Percentiles rank a stretch among this genome's conserved stretches.
phyloP scores from a whole-genome alignment of 306 rosid genomes.

The Boehmeria nivea region DNA sequence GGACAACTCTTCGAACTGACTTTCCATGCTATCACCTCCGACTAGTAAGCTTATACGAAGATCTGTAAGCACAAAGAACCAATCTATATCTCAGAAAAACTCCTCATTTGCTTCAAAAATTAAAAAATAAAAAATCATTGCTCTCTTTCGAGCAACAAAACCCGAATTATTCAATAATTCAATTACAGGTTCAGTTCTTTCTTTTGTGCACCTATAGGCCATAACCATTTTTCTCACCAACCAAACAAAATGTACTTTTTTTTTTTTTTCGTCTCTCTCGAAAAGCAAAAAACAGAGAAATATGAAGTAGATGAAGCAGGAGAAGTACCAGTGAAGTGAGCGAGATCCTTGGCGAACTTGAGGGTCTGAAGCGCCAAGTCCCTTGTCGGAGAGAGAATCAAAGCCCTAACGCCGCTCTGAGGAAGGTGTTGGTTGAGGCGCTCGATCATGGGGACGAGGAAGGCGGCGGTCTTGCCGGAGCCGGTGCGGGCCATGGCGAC shows the following conservation, averaged over 20 bases:
- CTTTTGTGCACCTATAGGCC: background rate
- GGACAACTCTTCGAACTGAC: constrained; percentile 78
- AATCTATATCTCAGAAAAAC: background rate
- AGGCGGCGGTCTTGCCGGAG: constrained; percentile 95
- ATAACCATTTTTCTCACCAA: background rate
- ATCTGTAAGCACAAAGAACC: constrained; percentile 33
- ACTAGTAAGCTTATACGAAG: constrained; percentile 81
- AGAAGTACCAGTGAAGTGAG: constrained; percentile 55
- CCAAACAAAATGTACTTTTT: background rate
- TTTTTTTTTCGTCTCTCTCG: too few species aligned
- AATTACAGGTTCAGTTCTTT: too few species aligned
- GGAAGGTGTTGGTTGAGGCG: constrained; percentile 71
- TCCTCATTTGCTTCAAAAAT: too few species aligned
- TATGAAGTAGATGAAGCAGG: too few species aligned
- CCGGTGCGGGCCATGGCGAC: constrained; percentile 99
- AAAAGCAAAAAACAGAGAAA: too few species aligned
- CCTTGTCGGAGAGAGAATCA: constrained; percentile 75
- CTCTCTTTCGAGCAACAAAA: too few species aligned
- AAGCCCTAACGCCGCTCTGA: constrained; percentile 79
- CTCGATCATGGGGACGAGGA: constrained; percentile 81
- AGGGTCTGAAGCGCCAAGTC: constrained; percentile 88
- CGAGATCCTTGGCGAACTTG: constrained; percentile 77
- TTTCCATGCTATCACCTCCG: constrained; percentile 96
- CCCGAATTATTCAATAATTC: too few species aligned
- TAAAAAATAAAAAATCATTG: too few species aligned